Evolutionary conservation across 176 grass and related monocot genomes (phyloP).

Genomic region (Oryza rufipogon): DNA sequence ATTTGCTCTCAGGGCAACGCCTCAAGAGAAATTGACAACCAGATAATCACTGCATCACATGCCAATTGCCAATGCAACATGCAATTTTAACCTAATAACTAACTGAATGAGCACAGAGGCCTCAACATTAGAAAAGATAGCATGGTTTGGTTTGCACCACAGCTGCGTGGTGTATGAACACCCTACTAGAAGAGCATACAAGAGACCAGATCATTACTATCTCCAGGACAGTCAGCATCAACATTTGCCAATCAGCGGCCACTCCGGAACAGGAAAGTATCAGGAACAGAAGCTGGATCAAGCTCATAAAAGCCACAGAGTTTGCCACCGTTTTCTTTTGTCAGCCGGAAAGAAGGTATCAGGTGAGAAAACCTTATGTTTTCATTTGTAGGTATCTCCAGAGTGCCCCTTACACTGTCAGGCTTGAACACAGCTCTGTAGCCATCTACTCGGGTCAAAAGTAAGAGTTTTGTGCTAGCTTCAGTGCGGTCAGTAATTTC

Average conservation of each 20-base stretch:
- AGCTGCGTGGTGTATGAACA: background rate
- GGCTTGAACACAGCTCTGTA: slow-evolving; percentile 57
- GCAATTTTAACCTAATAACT: background rate
- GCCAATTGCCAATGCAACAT: background rate
- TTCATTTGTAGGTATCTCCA: slow-evolving; percentile 54
- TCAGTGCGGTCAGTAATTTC: slow-evolving; percentile 50
- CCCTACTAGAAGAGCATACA: background rate
- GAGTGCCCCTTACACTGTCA: slow-evolving; percentile 33
- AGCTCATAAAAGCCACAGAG: slow-evolving; percentile 72
- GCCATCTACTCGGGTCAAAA: slow-evolving; percentile 60
- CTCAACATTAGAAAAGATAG: background rate
- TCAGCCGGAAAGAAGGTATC: slow-evolving; percentile 63
- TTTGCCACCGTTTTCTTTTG: slow-evolving; percentile 50
- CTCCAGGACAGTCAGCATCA: background rate
- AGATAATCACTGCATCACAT: background rate
- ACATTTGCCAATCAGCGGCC: slow-evolving; percentile 19
- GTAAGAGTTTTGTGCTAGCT: slow-evolving; percentile 39
- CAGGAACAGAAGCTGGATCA: slow-evolving; percentile 69
- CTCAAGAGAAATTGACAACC: slow-evolving; percentile 9
- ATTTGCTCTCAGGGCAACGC: slow-evolving; percentile 11
- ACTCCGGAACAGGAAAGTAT: slow-evolving; percentile 40
- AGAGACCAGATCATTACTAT: background rate
- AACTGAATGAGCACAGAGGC: background rate
- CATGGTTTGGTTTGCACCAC: background rate
- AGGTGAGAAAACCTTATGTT: slow-evolving; percentile 68